Conservation (phyloP, 805 yeast species). For the Pichia paraexigua region DNA sequence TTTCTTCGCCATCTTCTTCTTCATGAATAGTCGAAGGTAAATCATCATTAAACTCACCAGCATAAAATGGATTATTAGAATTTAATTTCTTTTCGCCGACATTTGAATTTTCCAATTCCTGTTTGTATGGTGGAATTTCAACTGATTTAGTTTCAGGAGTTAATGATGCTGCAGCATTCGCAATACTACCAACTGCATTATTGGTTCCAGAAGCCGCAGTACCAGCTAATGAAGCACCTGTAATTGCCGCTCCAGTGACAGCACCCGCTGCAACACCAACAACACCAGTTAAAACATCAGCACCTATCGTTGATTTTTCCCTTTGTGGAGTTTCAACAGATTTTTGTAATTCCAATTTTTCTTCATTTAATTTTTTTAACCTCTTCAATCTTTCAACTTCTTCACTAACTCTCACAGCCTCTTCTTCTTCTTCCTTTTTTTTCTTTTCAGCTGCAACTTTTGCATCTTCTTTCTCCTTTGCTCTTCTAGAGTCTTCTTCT, state of each 20-base stretch:
- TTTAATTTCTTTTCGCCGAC: not conserved
- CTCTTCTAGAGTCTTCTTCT: slow-evolving; percentile 28
- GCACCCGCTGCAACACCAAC: slow-evolving; percentile 13
- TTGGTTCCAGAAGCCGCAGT: slow-evolving; percentile 14
- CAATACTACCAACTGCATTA: slow-evolving; percentile 24
- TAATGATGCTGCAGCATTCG: slow-evolving; percentile 21
- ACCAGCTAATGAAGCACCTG: slow-evolving; percentile 19
- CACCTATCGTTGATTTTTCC: slow-evolving; percentile 21
- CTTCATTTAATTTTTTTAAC: slow-evolving; percentile 32
- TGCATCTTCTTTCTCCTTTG: slow-evolving; percentile 26
- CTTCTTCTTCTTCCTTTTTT: slow-evolving; percentile 29
- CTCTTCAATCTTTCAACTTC: slow-evolving; percentile 33
- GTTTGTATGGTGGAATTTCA: slow-evolving; percentile 9
- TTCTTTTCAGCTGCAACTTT: slow-evolving; percentile 26
- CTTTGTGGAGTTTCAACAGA: slow-evolving; percentile 30
- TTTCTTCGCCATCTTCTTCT: slow-evolving; percentile 10
- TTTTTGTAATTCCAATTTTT: slow-evolving; percentile 27
- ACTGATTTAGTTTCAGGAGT: slow-evolving; percentile 4
- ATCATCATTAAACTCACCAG: slow-evolving; percentile 7
- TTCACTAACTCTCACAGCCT: slow-evolving; percentile 19
- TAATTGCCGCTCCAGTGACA: slow-evolving; percentile 14
- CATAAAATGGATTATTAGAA: slow-evolving; percentile 17
- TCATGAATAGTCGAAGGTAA: slow-evolving; percentile 15
- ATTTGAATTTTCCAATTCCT: slow-evolving; percentile 1
- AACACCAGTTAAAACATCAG: slow-evolving; percentile 23